phyloP scores from a whole-genome alignment of 192 early-diverging fungal species.

The Backusella westeae region DNA sequence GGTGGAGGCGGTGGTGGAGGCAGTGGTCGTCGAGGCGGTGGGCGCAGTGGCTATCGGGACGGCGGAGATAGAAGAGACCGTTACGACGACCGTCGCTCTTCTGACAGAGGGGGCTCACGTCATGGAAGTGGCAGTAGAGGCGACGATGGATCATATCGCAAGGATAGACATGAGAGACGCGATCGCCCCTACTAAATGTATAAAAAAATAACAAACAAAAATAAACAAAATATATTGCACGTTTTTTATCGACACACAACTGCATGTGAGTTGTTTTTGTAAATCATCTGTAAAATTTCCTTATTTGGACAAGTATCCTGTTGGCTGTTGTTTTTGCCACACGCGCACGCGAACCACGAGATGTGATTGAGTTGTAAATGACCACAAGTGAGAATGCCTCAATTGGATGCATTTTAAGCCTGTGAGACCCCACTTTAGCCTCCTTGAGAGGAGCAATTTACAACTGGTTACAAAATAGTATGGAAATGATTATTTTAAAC shows the following conservation, averaged over 20 bases:
- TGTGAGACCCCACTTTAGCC: slow-evolving; percentile 4
- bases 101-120: slow-evolving; percentile 7
- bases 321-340: slow-evolving; percentile 9
- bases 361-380: background rate
- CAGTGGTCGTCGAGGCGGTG: slow-evolving; percentile 39
- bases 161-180: slow-evolving; percentile 46
- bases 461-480: slow-evolving; percentile 3
- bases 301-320: background rate
- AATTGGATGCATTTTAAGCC: slow-evolving; percentile 9
- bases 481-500: slow-evolving; percentile 11
- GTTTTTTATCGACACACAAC: slow-evolving; percentile 7
- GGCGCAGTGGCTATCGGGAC: slow-evolving; percentile 13
- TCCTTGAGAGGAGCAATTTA: background rate
- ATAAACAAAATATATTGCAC: slow-evolving; percentile 1
- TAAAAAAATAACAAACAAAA: background rate
- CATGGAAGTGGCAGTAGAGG: slow-evolving; percentile 39
- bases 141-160: slow-evolving; percentile 33
- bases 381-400: slow-evolving; percentile 11
- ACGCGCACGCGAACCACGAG: slow-evolving; percentile 9
- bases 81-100: slow-evolving; percentile 27
- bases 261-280: background rate
- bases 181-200: slow-evolving; percentile 43
- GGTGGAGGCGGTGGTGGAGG: slow-evolving; percentile 38
- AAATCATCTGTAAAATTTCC: slow-evolving; percentile 4
- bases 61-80: slow-evolving; percentile 35